These are phyloP conservation scores for Zymoseptoria brevis DNA, from an alignment of 2,329 filamentous ascomycete genomes.

Conservation along the genomic window DNA sequence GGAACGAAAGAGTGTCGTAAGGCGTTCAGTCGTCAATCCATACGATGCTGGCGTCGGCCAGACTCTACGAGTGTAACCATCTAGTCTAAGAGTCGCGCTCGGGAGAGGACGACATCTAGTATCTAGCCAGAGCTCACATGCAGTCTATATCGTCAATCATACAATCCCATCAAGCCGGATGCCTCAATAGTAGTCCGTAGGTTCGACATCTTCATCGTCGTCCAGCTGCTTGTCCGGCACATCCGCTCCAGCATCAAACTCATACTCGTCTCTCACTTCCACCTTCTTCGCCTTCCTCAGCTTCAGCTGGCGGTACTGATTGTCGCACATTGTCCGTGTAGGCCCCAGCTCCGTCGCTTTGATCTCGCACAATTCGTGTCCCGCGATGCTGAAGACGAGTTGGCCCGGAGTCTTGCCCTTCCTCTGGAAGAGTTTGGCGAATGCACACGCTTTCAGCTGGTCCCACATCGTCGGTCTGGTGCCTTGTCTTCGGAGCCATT, in stretches of 20 bases:
- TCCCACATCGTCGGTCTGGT: slow-evolving; percentile 33
- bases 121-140: background rate
- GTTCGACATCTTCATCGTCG: background rate
- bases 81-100: background rate
- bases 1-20: too few species aligned
- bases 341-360: slow-evolving; percentile 22
- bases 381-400: slow-evolving; percentile 36
- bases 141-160: background rate
- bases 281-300: slow-evolving; percentile 23
- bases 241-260: background rate
- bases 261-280: background rate
- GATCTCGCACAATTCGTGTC: slow-evolving; percentile 32
- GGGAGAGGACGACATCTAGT: background rate
- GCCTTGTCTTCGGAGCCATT: slow-evolving; percentile 16
- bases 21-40: too few species aligned
- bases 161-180: background rate
- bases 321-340: slow-evolving; percentile 11
- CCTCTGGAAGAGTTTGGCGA: slow-evolving; percentile 27
- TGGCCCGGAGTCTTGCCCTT: slow-evolving; percentile 8
- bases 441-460: slow-evolving; percentile 38
- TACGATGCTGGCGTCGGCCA: background rate
- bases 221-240: background rate
- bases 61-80: background rate
- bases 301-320: slow-evolving; percentile 27
- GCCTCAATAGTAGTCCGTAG: slow-evolving; percentile 2